phyloP scores from a whole-genome alignment of 371 early-diverging fungal species.

The Coelomomyces lativittatus region DNA sequence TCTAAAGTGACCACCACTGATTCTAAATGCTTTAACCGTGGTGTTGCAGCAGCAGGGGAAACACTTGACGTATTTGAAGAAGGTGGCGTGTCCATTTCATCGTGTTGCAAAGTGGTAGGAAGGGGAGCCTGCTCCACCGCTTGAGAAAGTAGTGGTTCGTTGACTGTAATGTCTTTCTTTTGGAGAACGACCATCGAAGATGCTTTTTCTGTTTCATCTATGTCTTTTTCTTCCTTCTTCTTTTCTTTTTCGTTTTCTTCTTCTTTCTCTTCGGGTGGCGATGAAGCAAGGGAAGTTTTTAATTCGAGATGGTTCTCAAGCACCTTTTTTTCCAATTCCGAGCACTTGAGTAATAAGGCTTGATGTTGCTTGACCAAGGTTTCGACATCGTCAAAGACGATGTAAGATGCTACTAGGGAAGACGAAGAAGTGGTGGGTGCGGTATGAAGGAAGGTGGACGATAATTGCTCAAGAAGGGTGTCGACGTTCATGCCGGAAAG shows the following conservation, averaged over 20 bases:
- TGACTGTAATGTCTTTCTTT: neutral
- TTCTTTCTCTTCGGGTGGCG: neutral
- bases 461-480: neutral
- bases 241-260: neutral
- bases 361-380: neutral
- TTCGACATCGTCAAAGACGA: neutral
- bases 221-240: neutral
- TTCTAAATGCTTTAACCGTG: neutral
- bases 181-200: neutral
- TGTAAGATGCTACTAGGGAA: neutral
- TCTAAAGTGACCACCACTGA: neutral
- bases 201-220: neutral
- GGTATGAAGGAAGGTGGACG: neutral
- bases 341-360: neutral
- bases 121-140: too few relatives aligned
- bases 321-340: neutral
- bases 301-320: neutral
- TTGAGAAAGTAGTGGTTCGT: too few relatives aligned
- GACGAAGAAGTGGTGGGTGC: neutral
- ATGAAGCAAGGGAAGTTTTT: neutral
- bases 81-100: too few relatives aligned
- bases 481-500: slow-evolving; percentile 1
- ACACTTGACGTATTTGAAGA: too few relatives aligned
- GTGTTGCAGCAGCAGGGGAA: too few relatives aligned
- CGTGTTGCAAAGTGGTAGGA: too few relatives aligned